A percentile compares a stretch with the other conserved stretches of the same genome.
Evolutionary conservation across 352 stramenopile species (phyloP).

Genomic region (Paralagenidium karlingii): DNA sequence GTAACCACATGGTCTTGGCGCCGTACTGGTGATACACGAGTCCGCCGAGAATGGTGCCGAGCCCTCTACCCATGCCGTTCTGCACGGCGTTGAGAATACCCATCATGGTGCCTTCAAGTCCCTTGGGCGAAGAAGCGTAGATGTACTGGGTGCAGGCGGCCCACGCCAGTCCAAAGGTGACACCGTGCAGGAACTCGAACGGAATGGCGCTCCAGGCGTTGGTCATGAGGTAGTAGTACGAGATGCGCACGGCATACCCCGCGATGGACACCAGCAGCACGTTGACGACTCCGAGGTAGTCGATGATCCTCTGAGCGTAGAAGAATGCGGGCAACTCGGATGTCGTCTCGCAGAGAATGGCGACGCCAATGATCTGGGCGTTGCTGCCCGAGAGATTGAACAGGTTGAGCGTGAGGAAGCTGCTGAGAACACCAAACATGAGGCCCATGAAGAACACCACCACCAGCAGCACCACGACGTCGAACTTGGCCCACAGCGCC

Average conservation of each 20-base stretch:
- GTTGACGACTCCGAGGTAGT: constrained; percentile 5
- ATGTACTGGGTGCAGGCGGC: constrained; percentile 10
- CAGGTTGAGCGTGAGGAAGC: constrained; percentile 9
- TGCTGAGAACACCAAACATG: constrained; percentile 5
- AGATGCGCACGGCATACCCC: constrained; percentile 5
- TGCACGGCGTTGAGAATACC: constrained; percentile 7
- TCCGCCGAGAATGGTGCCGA: constrained; percentile 6
- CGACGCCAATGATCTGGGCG: constrained; percentile 7
- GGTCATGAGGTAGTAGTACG: constrained; percentile 12
- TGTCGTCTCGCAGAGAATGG: constrained; percentile 7
- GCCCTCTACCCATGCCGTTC: constrained; percentile 6
- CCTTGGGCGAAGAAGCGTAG: constrained; percentile 4
- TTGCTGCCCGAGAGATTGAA: constrained; percentile 6
- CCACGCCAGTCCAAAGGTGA: constrained; percentile 10
- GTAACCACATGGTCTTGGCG: constrained; percentile 5
- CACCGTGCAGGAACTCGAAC: constrained; percentile 10
- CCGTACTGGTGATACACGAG: constrained; percentile 8
- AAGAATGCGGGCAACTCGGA: constrained; percentile 11
- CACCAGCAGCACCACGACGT: constrained; percentile 7
- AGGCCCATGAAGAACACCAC: constrained; percentile 7
- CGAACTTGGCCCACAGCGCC: no score
- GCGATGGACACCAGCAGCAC: constrained; percentile 5
- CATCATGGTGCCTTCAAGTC: constrained; percentile 9
- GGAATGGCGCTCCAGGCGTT: constrained; percentile 8
- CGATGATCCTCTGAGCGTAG: constrained; percentile 6